Evolutionary conservation across 768 basidiomycete genomes (phyloP).

Genomic region (Tubosaeta sp.): DNA sequence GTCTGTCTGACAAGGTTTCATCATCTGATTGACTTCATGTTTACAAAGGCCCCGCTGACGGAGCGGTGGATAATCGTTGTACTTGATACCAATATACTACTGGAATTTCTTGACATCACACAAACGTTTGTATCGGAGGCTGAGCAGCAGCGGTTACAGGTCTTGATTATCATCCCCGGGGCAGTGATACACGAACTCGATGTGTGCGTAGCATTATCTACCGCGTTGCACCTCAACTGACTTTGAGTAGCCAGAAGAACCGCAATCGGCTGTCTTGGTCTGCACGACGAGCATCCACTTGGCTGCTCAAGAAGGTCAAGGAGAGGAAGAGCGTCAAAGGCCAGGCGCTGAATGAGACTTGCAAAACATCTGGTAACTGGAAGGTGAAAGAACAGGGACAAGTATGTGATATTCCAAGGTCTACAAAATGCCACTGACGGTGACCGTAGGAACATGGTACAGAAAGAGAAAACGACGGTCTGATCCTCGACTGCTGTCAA

Average conservation of each 20-base stretch:
- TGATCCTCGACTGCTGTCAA: conserved; percentile 73
- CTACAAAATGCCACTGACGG: neutral
- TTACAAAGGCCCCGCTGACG: conserved; percentile 37
- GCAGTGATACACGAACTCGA: conserved; percentile 78
- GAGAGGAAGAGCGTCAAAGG: conserved; percentile 53
- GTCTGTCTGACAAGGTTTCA: conserved; percentile 33
- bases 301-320: conserved; percentile 60
- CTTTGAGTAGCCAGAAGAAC: conserved; percentile 36
- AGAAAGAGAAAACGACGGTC: conserved; percentile 56
- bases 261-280: conserved; percentile 49
- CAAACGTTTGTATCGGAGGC: conserved; percentile 62
- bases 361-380: conserved; percentile 59
- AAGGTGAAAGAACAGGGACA: conserved; percentile 44
- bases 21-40: neutral
- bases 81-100: conserved; percentile 75
- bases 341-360: conserved; percentile 61
- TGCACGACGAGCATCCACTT: conserved; percentile 64
- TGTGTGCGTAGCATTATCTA: conserved; percentile 38
- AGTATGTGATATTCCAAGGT: conserved; percentile 26
- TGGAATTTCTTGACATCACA: conserved; percentile 62
- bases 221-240: neutral
- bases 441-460: conserved; percentile 17
- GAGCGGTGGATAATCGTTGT: conserved; percentile 50
- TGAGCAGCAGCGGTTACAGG: conserved; percentile 44
- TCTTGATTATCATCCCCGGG: conserved; percentile 65